Percentiles rank a stretch among this genome's conserved stretches.
Conservation (phyloP, 495 filamentous ascomycete species). For the Rhizodiscina lignyota region DNA sequence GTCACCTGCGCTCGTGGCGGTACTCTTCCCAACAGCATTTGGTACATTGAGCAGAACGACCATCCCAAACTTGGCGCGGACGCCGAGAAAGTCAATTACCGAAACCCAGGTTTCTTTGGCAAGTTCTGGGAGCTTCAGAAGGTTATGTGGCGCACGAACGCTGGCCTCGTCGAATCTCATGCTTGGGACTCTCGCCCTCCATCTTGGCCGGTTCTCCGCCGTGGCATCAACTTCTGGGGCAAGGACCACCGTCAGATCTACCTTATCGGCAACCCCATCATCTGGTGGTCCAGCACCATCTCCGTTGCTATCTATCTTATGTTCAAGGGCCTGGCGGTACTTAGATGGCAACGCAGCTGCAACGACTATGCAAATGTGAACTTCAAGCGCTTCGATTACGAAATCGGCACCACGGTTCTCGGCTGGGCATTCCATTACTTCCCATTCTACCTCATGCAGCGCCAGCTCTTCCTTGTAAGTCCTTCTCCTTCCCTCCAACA, state of each 20-base stretch:
- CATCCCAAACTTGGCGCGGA: conserved; percentile 58
- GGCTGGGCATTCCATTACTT: conserved; percentile 96
- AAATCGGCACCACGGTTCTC: conserved; percentile 76
- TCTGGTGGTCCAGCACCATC: conserved; percentile 86
- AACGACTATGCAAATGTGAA: conserved; percentile 62
- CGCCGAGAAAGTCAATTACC: conserved; percentile 89
- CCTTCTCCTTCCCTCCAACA: too few species aligned
- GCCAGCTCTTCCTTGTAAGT: conserved; percentile 91
- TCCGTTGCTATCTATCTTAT: conserved; percentile 59
- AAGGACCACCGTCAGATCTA: conserved; percentile 89
- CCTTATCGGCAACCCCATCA: conserved; percentile 83
- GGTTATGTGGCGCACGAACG: conserved; percentile 98
- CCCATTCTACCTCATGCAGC: conserved; percentile 95
- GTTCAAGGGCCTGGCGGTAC: conserved; percentile 75
- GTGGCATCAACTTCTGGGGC: conserved; percentile 99
- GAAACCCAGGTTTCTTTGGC: conserved; percentile 85
- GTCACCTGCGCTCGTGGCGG: conserved; percentile 91
- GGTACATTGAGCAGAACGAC: conserved; percentile 84
- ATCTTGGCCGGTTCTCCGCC: conserved; percentile 82
- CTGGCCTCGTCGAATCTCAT: conserved; percentile 88
- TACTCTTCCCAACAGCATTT: conserved; percentile 87
- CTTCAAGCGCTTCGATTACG: conserved; percentile 96
- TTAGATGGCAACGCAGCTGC: conserved; percentile 88
- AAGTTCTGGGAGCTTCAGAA: conserved; percentile 99
- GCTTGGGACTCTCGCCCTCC: conserved; percentile 93